Base-by-base conservation (phyloP, 2,329 filamentous ascomycete species). In the Huntiella abstrusa region DNA sequence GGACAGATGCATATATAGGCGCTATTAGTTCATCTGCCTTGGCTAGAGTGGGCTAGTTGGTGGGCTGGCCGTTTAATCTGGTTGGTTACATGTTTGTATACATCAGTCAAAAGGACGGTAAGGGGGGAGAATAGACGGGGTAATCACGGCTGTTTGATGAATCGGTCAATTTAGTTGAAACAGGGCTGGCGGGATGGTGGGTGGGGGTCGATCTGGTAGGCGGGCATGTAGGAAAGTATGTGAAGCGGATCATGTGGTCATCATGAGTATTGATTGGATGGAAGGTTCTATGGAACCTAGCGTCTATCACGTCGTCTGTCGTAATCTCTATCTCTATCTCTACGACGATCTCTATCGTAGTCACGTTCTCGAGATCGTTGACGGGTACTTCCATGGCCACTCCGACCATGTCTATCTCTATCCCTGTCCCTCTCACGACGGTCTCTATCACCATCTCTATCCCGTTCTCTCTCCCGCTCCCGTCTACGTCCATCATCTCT, bases 301-400 rank as follows among this genome's bases (percentile, higher is more conserved):
- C 11, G 16, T 15, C 12, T 40, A 40, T 40, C 15, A n/a, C n/a
- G 22, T 17, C 37, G 13, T 16, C 37, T 16, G 15, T 15, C 37
- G 11, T 40, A 40, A 22, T 17, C n/a, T 40, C 37, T 40, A 33
- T 42, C 10, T 32, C 40, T 12, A 33, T 42, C 22, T 12, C 17
- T 42, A n/a, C 16, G 55, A 42, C 53, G 46, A 22, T 58, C 55
- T 19, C 55, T 49, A 36, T 58, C 54, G 33, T 57, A 52, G 33
- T 60, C 55, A 34, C 53, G 46, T 33, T 56, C 54, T 46, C 56
- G 56, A 15, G 36, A 11, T 3, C 33, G 33, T 13, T 43, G 19
- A 38, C 41, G 34, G 40, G 55, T 49, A 34, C 51, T 45, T 19
- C 50, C 43, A 28, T 49, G 50, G 28, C 50, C 44, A 10, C 37